These are phyloP conservation scores for Globisporangium camurandrum DNA, from an alignment of 352 stramenopile genomes.

Conservation along the genomic window DNA sequence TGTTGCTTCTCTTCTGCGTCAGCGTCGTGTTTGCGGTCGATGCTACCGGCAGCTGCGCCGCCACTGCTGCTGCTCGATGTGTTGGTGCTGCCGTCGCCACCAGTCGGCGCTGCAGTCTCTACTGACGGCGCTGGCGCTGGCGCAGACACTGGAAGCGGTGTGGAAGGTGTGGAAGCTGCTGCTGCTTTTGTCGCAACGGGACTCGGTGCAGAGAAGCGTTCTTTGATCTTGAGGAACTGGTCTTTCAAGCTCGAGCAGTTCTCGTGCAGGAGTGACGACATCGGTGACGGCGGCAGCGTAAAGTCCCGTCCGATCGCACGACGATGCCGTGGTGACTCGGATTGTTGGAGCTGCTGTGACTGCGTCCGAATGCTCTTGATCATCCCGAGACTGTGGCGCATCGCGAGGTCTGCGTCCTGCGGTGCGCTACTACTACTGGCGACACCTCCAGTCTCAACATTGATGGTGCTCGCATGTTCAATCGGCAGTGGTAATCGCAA, in stretches of 20 bases:
- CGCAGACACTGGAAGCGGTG: not conserved
- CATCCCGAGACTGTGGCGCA: conserved; percentile 10
- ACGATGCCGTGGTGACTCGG: conserved; percentile 16
- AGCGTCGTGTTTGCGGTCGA: no score
- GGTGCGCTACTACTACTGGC: not conserved
- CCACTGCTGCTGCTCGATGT: no score
- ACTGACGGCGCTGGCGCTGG: not conserved
- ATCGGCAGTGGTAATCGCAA: conserved; percentile 1
- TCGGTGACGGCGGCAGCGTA: conserved; percentile 30
- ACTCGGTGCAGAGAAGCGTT: conserved; percentile 40
- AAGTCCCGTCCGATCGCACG: conserved; percentile 52
- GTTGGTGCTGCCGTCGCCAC: no score
- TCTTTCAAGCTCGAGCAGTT: conserved; percentile 73
- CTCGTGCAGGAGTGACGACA: conserved; percentile 38
- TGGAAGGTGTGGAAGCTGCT: not conserved
- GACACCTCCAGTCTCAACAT: not conserved
- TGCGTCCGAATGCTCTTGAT: conserved; percentile 22
- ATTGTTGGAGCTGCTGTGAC: no score
- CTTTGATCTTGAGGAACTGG: conserved; percentile 76
- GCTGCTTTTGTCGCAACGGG: conserved; percentile 16
- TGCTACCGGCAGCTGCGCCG: no score
- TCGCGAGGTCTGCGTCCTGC: conserved; percentile 4
- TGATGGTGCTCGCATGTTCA: not conserved
- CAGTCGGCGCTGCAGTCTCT: not conserved
- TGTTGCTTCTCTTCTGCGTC: no score